Base-by-base conservation (phyloP, 768 basidiomycete genomes). In the Lentinula raphanica region DNA sequence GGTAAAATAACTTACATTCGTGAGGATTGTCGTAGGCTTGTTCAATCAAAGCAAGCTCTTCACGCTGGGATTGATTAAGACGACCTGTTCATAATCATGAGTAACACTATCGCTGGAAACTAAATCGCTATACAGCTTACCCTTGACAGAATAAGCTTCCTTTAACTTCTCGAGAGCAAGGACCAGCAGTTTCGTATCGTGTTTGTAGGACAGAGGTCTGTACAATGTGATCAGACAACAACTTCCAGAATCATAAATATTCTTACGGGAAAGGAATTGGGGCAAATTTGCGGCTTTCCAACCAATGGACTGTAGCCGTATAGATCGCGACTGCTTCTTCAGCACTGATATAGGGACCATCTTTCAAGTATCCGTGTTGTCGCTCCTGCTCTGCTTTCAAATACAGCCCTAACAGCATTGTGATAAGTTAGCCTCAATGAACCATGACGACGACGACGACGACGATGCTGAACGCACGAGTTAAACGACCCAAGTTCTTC, bases 21-120 rank as follows among this genome's bases (percentile, higher is more conserved):
- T 98, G 97, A 28, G 97, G 97, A 68, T 98, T 98, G 71, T 99
- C 97, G 70, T 98, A 98, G 3, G 96, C 96, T 73, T 99, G 97
- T 68, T 99, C 97, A 60, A 99, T 97, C 53, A 99, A 80, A 12
- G 97, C 97, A 54, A 99, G 78, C 71, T 99, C 97, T 69, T 99
- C 97, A 67, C 97, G 87, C 71, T 99, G 97, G 23, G 93, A 95
- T 71, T 98, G 96, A 70, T 99, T 99, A 49, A 99, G 78, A 63
- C 97, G 93, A 35, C 90, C 72, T 72, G 45, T 7, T 13, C 3
- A 49, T 29, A 28, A 23, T 6, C 27, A 7, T 23, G 17, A 23
- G 9, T 21, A 9, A n/a, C 3, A 25, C n/a, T n/a, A n/a, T n/a
- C n/a, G 6, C 8, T 27, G 5, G 13, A 48, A 3, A 2, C 7